A percentile compares a stretch with the other conserved stretches of the same genome.
Conservation (phyloP, 495 filamentous ascomycete genomes). For the Penicillium maclennaniae region DNA sequence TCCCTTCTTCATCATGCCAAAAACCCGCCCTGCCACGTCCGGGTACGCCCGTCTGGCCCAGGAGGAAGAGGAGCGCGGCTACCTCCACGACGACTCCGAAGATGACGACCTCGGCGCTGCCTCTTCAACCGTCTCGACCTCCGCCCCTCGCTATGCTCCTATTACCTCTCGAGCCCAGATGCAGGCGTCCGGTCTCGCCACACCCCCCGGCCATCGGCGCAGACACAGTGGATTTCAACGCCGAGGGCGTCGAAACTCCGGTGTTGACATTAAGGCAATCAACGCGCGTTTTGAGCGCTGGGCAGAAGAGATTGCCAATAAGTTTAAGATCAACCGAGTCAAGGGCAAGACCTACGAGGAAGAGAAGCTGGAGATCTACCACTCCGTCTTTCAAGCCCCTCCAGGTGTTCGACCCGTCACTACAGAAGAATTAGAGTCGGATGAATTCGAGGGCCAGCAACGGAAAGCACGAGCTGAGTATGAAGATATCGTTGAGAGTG, state of each 20-base stretch:
- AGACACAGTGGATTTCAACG: conserved; percentile 47
- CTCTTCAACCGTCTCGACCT: conserved; percentile 56
- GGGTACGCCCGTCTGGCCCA: conserved; percentile 91
- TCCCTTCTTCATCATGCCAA: conserved; percentile 42
- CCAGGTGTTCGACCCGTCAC: conserved; percentile 76
- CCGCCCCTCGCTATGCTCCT: conserved; percentile 66
- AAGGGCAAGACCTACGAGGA: conserved; percentile 75
- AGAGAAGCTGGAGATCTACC: conserved; percentile 90
- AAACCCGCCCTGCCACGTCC: conserved; percentile 68
- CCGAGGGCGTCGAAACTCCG: conserved; percentile 71
- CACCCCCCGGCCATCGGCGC: conserved; percentile 40
- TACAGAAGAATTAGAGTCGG: conserved; percentile 65
- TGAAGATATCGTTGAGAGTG: conserved; percentile 85
- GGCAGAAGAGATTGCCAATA: conserved; percentile 97
- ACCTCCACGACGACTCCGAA: conserved; percentile 66
- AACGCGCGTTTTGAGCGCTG: conserved; percentile 94
- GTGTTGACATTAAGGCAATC: conserved; percentile 97
- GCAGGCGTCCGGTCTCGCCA: conserved; percentile 39
- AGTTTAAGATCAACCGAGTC: conserved; percentile 83
- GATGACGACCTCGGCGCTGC: conserved; percentile 55
- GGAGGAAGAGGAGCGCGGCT: conserved; percentile 67
- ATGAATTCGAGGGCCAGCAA: conserved; percentile 47
- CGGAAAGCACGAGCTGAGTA: conserved; percentile 76
- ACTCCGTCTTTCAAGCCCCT: conserved; percentile 92
- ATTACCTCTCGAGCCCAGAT: conserved; percentile 52